Evolutionary conservation across 2,329 filamentous ascomycete species (phyloP), one percentile per base, ranked within the genome.

Genomic region (Epichloe hybrida): DNA sequence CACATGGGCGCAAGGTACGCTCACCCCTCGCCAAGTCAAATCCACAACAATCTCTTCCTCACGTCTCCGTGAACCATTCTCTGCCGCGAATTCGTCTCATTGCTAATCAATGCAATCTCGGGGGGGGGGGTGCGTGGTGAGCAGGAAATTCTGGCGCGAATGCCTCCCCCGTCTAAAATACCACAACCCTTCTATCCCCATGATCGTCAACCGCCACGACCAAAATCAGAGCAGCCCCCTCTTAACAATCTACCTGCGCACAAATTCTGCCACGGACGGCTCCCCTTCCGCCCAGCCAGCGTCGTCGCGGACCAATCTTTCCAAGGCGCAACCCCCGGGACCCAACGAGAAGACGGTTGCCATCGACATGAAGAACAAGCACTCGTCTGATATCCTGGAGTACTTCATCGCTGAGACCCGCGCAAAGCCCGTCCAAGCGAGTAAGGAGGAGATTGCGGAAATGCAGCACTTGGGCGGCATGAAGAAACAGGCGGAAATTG

Each of bases 121-220:
- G 39, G 53, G 3, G 23, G 6, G 6, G 23, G 23, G 6, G 1
- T 1, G 17, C 17, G 17, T n/a, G n/a, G n/a, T n/a, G 23, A 1
- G 53, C 57, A 95, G 90, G 62, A 88, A 88, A 72, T 96, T 98
- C 77, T 95, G 88, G 87, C 81, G 79, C 56, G 74, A 83, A 54
- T 84, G 82, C 64, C 81, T 97, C 46, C 87, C 21, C 21, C 81
- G 88, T 52, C 75, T 98, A 58, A 96, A 98, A 75, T 98, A 83
- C 72, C 85, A 95, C 75, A 98, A 98, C 66, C 93, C 93, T 0
- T 71, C 81, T 12, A 68, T 96, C 44, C 80, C 84, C 42, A 94
- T 97, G 77, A 82, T 86, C 53, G 80, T 95, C 60, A 83, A 84
- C 66, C 84, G 86, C 53, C 82, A 78, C 55, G 60, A 65, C 38